phyloP scores from a whole-genome alignment of 768 basidiomycete genomes.

The Mrakia frigida region DNA sequence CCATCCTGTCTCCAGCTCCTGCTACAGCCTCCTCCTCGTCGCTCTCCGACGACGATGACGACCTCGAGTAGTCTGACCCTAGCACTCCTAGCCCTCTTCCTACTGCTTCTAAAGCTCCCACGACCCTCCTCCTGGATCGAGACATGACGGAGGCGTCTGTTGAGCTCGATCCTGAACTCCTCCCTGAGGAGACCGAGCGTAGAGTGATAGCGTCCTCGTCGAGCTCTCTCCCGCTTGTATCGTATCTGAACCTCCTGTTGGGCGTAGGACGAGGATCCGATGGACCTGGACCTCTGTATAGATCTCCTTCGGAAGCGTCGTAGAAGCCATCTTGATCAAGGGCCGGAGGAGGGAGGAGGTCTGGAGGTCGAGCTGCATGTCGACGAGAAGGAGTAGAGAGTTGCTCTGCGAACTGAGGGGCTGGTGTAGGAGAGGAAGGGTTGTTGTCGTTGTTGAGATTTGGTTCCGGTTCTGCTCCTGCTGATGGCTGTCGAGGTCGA shows the following conservation, averaged over 20 bases:
- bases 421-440: background rate
- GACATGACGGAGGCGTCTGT: slow-evolving; percentile 14
- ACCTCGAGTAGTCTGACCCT: slow-evolving; percentile 24
- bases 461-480: background rate
- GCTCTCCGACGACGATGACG: slow-evolving; percentile 28
- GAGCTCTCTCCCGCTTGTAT: slow-evolving; percentile 24
- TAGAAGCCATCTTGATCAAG: background rate
- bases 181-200: slow-evolving; percentile 13
- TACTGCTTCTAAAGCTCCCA: slow-evolving; percentile 29
- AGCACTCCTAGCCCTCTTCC: slow-evolving; percentile 27
- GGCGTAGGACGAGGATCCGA: slow-evolving; percentile 4
- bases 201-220: slow-evolving; percentile 32
- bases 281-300: slow-evolving; percentile 30
- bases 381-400: slow-evolving; percentile 29
- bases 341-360: too few relatives aligned
- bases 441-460: background rate
- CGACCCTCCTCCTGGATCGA: slow-evolving; percentile 15
- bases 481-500: background rate
- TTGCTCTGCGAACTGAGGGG: slow-evolving; percentile 31
- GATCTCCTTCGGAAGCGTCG: slow-evolving; percentile 23
- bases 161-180: slow-evolving; percentile 15
- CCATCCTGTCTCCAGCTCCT: background rate
- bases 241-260: slow-evolving; percentile 22
- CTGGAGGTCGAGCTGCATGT: background rate
- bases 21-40: background rate